Conservation (phyloP, 2,329 filamentous ascomycete genomes). For the Lasiodiplodia citricola region DNA sequence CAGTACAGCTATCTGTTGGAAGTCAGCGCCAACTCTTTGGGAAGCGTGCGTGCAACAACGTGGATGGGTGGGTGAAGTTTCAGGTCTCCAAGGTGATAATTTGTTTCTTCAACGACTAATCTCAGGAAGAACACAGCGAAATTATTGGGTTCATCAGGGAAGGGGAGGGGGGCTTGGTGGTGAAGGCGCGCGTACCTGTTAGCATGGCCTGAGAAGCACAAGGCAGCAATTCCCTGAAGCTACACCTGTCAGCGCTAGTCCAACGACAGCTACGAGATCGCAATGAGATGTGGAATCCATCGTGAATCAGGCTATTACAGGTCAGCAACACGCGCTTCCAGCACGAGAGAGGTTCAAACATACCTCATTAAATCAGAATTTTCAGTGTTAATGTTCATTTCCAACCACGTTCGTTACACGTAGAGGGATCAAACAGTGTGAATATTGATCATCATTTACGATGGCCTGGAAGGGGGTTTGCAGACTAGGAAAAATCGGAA, state of each 20-base stretch:
- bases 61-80: constrained; percentile 36
- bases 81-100: constrained; percentile 72
- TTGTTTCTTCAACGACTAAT: constrained; percentile 62
- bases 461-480: constrained; percentile 45
- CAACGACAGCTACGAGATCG: constrained; percentile 28
- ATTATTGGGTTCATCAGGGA: constrained; percentile 64
- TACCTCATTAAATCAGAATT: constrained; percentile 76
- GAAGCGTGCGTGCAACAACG: neutral
- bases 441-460: constrained; percentile 70
- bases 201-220: constrained; percentile 27
- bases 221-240: constrained; percentile 7
- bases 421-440: constrained; percentile 70
- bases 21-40: neutral
- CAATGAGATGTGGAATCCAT: constrained; percentile 33
- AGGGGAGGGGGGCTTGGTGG: constrained; percentile 28
- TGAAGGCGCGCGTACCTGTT: neutral
- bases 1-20: neutral
- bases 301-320: constrained; percentile 46
- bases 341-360: constrained; percentile 27
- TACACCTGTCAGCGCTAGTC: constrained; percentile 29
- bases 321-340: constrained; percentile 20
- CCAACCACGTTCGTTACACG: constrained; percentile 54
- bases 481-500: constrained; percentile 30
- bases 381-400: constrained; percentile 66
- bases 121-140: constrained; percentile 71